Base-by-base conservation (phyloP, 495 filamentous ascomycete genomes). In the Evernia prunastri region DNA sequence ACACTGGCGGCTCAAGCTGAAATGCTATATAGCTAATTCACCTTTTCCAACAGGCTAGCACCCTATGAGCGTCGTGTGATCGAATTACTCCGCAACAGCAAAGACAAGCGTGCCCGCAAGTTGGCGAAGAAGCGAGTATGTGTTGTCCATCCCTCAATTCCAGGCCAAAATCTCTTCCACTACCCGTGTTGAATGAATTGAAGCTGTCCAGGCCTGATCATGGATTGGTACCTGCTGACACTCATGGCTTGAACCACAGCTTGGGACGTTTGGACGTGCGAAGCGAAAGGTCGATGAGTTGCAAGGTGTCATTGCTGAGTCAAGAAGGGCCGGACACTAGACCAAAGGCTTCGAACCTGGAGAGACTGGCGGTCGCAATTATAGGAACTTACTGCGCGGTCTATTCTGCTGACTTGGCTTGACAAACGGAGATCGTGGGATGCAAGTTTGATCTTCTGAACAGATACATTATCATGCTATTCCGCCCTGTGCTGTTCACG, bases 281-380 rank as follows among this genome's bases (percentile, higher is more conserved):
- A 98, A 98, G 93, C 84, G 84, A 74, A 97, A 97, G 91, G 94
- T 97, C 68, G 94, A 98, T 76, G 92, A 96, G 82, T 89, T 98
- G 81, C 88, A 90, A 81, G 86, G 89, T 72, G 89, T 97, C 77
- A 97, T 97, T 79, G 92, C 92, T 71, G 94, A 98, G 85, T 87
- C 91, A 70, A 90, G 94, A 74, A 84, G 94, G 72, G 80, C 84
- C 29, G 86, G 75, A 73, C 89, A 92, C 84, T 92, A 90, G 85
- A 80, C 70, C 31, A 25, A 12, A 13, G 25, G 17, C 13, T 53
- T 53, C 49, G 4, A 13, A 53, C 25, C 49, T 53, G 25, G 49
- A 31, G 12, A n/a, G 49, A 18, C 49, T 18, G 17, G 12, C 10
- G 49, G 49, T 29, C 49, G 25, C 25, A 31, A 27, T 27, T 15